Conservation (phyloP, 192 early-diverging fungal species). For the Entomortierella beljakovae region DNA sequence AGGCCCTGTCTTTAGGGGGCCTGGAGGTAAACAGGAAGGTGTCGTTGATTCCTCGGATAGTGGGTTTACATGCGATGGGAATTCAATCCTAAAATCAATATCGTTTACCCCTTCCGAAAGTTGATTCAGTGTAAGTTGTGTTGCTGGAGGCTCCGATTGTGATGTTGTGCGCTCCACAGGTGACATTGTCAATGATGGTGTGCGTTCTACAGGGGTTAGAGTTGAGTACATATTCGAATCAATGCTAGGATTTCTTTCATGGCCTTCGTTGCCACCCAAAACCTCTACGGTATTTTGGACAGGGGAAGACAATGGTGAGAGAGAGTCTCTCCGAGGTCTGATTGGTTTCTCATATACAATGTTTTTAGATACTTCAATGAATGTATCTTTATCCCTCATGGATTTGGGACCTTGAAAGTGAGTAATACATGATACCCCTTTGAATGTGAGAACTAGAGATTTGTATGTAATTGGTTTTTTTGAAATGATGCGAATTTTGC, state of each 20-base stretch:
- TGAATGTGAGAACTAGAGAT: constrained; percentile 24
- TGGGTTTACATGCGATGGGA: constrained; percentile 24
- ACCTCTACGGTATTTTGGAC: not conserved
- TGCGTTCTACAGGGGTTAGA: not conserved
- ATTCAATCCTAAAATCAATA: constrained; percentile 42
- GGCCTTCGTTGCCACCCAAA: not conserved
- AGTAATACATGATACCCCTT: constrained; percentile 16
- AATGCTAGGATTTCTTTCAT: not conserved
- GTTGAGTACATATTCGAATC: not conserved
- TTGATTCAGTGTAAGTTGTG: constrained; percentile 16
- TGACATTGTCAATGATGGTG: not conserved
- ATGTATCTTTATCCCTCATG: constrained; percentile 21
- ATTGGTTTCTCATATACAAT: constrained; percentile 4
- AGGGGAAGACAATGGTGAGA: not conserved
- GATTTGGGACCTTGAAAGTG: constrained; percentile 12
- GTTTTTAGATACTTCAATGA: constrained; percentile 18
- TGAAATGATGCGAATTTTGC: constrained; percentile 36
- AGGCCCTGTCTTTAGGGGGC: constrained; percentile 17
- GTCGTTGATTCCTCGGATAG: not conserved
- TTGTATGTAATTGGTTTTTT: constrained; percentile 35
- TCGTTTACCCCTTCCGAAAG: constrained; percentile 35
- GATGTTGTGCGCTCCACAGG: not conserved
- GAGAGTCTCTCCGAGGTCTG: not conserved
- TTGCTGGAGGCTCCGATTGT: not conserved
- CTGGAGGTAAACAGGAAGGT: constrained; percentile 22